These are phyloP conservation scores for Candida broadrunensis DNA, from an alignment of 805 yeast species.

Conservation along the genomic window DNA sequence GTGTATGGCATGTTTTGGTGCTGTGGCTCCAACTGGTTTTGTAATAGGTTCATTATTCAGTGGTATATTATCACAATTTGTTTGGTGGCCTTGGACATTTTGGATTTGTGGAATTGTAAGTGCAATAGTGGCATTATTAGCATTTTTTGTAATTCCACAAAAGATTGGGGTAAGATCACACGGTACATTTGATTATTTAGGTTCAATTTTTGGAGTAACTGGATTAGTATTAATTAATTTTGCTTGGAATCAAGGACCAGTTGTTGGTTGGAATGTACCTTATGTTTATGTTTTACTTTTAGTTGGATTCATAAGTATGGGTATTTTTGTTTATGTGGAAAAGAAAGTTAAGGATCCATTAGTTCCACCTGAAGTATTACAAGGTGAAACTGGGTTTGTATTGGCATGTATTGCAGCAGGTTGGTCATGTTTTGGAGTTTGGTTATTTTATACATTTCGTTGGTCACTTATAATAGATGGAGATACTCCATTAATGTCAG, in stretches of 20 bases:
- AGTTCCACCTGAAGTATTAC: conserved; percentile 49
- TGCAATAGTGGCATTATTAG: conserved; percentile 11
- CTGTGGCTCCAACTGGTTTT: conserved; percentile 34
- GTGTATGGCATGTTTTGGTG: conserved; percentile 28
- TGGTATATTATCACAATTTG: conserved; percentile 19
- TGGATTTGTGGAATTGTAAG: conserved; percentile 25
- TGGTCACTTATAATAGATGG: conserved; percentile 51
- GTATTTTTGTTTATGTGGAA: conserved; percentile 48
- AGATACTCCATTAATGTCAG: conserved; percentile 31
- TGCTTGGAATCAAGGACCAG: conserved; percentile 76
- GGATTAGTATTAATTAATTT: conserved; percentile 66
- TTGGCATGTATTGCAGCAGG: conserved; percentile 57
- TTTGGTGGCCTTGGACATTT: conserved; percentile 37
- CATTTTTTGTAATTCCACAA: conserved; percentile 24
- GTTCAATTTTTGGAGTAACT: conserved; percentile 50
- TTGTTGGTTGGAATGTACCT: conserved; percentile 63
- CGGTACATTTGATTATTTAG: conserved; percentile 23
- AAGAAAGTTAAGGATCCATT: conserved; percentile 48
- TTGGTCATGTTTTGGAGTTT: conserved; percentile 76
- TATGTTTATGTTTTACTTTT: conserved; percentile 59
- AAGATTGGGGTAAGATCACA: conserved; percentile 16
- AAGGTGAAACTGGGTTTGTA: conserved; percentile 44
- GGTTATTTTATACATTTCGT: conserved; percentile 58
- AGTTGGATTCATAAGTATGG: conserved; percentile 43
- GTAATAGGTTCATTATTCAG: conserved; percentile 25